A percentile compares a stretch with the other conserved stretches of the same genome.
Evolutionary conservation across 164 flowering plant genomes (phyloP).

Genomic region (Magnolia sinica): DNA sequence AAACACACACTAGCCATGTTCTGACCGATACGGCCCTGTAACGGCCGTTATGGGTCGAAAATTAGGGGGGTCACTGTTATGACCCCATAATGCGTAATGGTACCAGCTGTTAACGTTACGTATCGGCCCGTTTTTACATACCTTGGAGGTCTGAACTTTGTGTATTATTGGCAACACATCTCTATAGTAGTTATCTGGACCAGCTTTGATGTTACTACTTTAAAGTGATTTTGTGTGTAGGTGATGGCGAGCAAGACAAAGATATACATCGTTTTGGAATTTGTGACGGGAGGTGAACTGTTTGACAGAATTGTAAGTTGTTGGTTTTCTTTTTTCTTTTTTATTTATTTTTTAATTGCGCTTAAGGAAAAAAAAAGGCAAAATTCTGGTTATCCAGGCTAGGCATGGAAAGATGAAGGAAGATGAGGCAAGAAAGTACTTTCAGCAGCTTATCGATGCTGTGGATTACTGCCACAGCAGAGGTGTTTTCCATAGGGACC

Average conservation of each 20-base stretch:
- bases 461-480: constrained; percentile 90
- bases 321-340: not conserved
- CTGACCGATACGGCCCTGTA: too few relatives aligned
- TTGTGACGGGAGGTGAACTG: constrained; percentile 8
- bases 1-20: too few relatives aligned
- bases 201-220: not conserved
- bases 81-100: too few relatives aligned
- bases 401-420: constrained; percentile 68
- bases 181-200: not conserved
- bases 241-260: constrained; percentile 11
- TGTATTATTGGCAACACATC: too few relatives aligned
- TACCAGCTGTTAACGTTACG: too few relatives aligned
- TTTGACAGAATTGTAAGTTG: constrained; percentile 8
- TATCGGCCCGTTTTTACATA: too few relatives aligned
- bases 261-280: constrained; percentile 10
- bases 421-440: constrained; percentile 79
- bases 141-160: too few relatives aligned
- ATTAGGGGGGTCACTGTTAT: too few relatives aligned
- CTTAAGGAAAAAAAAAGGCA: not conserved
- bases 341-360: not conserved
- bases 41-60: too few relatives aligned
- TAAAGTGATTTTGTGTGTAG: constrained; percentile 1
- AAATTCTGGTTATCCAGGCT: constrained; percentile 30
- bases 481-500: constrained; percentile 85
- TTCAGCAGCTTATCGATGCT: constrained; percentile 86